phyloP scores from a whole-genome alignment of 2,329 filamentous ascomycete genomes.

The Hirsutella thompsonii region DNA sequence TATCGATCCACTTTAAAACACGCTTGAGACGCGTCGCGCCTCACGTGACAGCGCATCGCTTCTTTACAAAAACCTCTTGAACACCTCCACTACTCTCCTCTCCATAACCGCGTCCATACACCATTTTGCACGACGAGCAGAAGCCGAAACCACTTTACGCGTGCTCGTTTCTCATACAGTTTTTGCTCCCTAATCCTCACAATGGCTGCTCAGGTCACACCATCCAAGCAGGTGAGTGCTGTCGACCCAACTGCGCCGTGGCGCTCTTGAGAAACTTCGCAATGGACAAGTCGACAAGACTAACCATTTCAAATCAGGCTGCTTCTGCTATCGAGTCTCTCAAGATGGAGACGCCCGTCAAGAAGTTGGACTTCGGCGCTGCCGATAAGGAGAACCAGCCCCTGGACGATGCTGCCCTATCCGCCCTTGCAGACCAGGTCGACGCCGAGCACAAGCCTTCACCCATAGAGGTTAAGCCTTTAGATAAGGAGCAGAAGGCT shows the following conservation, averaged over 20 bases:
- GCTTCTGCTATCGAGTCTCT: constrained; percentile 76
- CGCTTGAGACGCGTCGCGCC: constrained; percentile 19
- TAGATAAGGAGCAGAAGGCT: constrained; percentile 20
- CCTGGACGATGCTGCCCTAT: constrained; percentile 34
- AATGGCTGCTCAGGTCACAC: constrained; percentile 65
- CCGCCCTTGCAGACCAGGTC: constrained; percentile 39
- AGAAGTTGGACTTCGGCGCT: constrained; percentile 71
- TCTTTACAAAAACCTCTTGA: constrained; percentile 22
- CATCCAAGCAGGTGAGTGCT: constrained; percentile 42
- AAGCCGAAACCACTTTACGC: constrained; percentile 5
- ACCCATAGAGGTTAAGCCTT: constrained; percentile 28
- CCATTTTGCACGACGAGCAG: constrained; percentile 8
- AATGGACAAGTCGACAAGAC: constrained; percentile 3
- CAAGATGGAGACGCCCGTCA: constrained; percentile 85
- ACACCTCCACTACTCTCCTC: constrained; percentile 8
- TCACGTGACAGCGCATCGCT: constrained; percentile 24
- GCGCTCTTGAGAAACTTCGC: neutral
- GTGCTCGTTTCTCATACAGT: constrained; percentile 8
- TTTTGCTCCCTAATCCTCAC: constrained; percentile 14
- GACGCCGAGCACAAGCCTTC: constrained; percentile 48
- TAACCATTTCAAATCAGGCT: constrained; percentile 44
- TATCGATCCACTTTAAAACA: constrained; percentile 11
- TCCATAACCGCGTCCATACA: constrained; percentile 17
- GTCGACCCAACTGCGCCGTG: neutral
- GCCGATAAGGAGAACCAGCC: constrained; percentile 73